Percentiles rank a stretch among this genome's conserved stretches.
Conservation (phyloP, 768 basidiomycete genomes). For the Amanita molliuscula region DNA sequence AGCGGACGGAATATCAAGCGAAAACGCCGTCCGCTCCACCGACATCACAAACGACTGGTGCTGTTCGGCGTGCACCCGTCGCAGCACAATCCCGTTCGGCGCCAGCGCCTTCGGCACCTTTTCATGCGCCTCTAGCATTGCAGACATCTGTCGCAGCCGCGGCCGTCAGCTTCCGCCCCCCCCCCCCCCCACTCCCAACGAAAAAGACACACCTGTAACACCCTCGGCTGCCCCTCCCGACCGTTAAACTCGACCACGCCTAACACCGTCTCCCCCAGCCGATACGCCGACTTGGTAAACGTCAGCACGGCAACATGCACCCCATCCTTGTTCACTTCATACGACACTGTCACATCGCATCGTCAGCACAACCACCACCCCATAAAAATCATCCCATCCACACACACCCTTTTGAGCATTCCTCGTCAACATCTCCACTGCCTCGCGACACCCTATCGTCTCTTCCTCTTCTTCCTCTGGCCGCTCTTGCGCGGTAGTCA, state of each 20-base stretch:
- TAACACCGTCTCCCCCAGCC: constrained; percentile 85
- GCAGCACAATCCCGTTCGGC: constrained; percentile 39
- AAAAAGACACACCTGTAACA: constrained; percentile 53
- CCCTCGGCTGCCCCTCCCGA: constrained; percentile 54
- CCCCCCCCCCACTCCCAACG: not conserved
- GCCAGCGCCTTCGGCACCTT: constrained; percentile 53
- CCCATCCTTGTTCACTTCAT: constrained; percentile 92
- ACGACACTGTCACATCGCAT: constrained; percentile 67
- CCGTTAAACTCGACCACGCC: constrained; percentile 87
- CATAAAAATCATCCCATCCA: constrained; percentile 13
- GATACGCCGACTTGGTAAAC: constrained; percentile 83
- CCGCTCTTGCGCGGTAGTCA: constrained; percentile 22
- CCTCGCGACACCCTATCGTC: constrained; percentile 60
- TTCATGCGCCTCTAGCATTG: constrained; percentile 86
- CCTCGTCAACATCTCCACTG: constrained; percentile 84
- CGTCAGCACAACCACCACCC: not conserved
- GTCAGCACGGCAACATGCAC: constrained; percentile 84
- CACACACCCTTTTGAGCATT: constrained; percentile 75
- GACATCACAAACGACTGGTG: constrained; percentile 67
- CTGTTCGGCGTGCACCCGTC: constrained; percentile 79
- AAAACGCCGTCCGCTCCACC: constrained; percentile 71
- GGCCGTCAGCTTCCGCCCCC: too few species aligned
- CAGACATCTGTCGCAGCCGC: constrained; percentile 52
- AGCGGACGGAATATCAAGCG: constrained; percentile 88
- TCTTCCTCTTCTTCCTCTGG: constrained; percentile 28